A percentile compares a stretch with the other conserved stretches of the same genome.
phyloP scores from a whole-genome alignment of 1,284 basidiomycete genomes.

The Phylloboletellus chloephorus region DNA sequence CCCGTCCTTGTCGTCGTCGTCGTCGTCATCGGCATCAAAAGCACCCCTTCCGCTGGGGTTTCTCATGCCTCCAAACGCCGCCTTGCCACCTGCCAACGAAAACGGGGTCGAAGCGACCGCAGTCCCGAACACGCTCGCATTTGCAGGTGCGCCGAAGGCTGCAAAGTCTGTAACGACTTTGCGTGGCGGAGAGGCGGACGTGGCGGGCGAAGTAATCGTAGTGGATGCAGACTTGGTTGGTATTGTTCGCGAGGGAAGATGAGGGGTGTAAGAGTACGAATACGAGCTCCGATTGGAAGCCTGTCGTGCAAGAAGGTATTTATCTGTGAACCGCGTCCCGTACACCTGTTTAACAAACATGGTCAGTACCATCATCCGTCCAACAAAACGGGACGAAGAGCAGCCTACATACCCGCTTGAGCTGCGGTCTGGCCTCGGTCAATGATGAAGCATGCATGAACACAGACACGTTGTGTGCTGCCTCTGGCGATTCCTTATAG shows the following conservation, averaged over 20 bases:
- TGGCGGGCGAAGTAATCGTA: conserved; percentile 32
- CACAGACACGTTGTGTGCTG: conserved; percentile 84
- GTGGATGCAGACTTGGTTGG: conserved; percentile 33
- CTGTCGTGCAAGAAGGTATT: conserved; percentile 78
- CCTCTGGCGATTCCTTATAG: conserved; percentile 85
- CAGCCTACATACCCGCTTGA: conserved; percentile 65
- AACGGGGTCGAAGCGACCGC: conserved; percentile 74
- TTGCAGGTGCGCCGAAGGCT: conserved; percentile 76
- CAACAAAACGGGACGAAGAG: neutral
- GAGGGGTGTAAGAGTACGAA: conserved; percentile 37
- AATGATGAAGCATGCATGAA: conserved; percentile 77
- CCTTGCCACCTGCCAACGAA: conserved; percentile 73
- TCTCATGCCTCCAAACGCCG: conserved; percentile 72
- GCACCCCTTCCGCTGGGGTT: conserved; percentile 35
- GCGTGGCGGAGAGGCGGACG: conserved; percentile 61
- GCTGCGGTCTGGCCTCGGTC: conserved; percentile 68
- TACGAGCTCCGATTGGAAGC: conserved; percentile 46
- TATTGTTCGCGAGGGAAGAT: conserved; percentile 45
- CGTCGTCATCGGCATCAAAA: conserved; percentile 60
- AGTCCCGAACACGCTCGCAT: conserved; percentile 72
- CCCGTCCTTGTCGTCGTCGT: conserved; percentile 58
- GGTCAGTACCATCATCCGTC: conserved; percentile 4
- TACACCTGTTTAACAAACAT: conserved; percentile 54
- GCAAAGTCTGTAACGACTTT: conserved; percentile 87
- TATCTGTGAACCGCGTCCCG: conserved; percentile 90